Evolutionary conservation across 371 early-diverging fungal species (phyloP).

Genomic region (Mortierella sp.): DNA sequence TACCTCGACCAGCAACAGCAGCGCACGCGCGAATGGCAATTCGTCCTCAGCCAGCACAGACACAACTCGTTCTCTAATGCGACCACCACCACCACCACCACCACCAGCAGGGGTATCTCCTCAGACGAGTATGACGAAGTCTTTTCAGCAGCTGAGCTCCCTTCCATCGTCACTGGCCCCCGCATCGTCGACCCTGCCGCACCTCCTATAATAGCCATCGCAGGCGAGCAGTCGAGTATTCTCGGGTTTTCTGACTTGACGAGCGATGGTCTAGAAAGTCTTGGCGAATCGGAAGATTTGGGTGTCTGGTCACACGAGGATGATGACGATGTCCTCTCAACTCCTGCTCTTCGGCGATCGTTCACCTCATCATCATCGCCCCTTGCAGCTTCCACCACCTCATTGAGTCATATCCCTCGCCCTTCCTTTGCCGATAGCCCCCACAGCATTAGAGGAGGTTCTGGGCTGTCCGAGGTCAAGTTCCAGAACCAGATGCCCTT

Average conservation of each 20-base stretch:
- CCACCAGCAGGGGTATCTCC: conserved; percentile 22
- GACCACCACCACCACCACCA: conserved; percentile 4
- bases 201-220: neutral
- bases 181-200: neutral
- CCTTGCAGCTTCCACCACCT: conserved; percentile 22
- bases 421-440: conserved; percentile 39
- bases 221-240: conserved; percentile 18
- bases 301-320: conserved; percentile 53
- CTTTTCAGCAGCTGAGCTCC: conserved; percentile 18
- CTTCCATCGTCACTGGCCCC: conserved; percentile 25
- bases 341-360: conserved; percentile 15
- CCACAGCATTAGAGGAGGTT: neutral
- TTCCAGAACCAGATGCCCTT: conserved; percentile 55
- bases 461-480: conserved; percentile 1
- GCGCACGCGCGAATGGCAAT: conserved; percentile 52
- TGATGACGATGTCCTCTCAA: conserved; percentile 33
- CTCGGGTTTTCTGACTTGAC: conserved; percentile 49
- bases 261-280: conserved; percentile 47
- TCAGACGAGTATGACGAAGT: conserved; percentile 45
- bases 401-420: conserved; percentile 35
- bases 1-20: conserved; percentile 49
- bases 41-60: conserved; percentile 40
- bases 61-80: conserved; percentile 1
- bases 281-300: conserved; percentile 43
- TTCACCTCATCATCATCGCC: conserved; percentile 16